Evolutionary conservation across 106 monocot genomes (phyloP).

Genomic region (Allium cepa): DNA sequence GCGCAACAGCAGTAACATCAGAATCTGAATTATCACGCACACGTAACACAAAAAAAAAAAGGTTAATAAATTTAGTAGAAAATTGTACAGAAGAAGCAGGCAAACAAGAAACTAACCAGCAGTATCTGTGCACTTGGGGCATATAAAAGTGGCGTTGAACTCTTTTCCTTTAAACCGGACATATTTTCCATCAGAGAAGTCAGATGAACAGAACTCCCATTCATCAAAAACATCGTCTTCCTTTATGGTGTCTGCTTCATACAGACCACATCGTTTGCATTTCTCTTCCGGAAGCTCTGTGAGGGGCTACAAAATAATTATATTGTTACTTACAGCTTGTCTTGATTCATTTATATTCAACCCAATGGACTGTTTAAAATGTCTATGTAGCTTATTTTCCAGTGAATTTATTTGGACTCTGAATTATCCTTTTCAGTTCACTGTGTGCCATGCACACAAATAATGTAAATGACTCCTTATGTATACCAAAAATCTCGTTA

Average conservation of each 20-base stretch:
- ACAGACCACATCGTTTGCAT: constrained; percentile 92
- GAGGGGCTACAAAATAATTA: constrained; percentile 51
- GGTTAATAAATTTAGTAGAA: too few species aligned
- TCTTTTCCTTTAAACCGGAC: constrained; percentile 52
- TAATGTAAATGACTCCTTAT: too few species aligned
- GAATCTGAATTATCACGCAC: not conserved
- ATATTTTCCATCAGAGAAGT: constrained; percentile 65
- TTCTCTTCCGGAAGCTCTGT: constrained; percentile 78
- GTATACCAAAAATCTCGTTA: too few species aligned
- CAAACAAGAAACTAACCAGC: constrained; percentile 28
- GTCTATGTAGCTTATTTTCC: too few species aligned
- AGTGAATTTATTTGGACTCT: too few species aligned
- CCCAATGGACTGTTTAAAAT: too few species aligned
- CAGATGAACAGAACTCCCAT: constrained; percentile 86
- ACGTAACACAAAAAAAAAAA: too few species aligned
- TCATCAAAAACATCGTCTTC: constrained; percentile 75
- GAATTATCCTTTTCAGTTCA: too few species aligned
- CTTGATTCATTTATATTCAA: not conserved
- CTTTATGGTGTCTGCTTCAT: constrained; percentile 47
- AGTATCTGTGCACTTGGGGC: constrained; percentile 33
- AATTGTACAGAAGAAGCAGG: too few species aligned
- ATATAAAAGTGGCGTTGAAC: constrained; percentile 91
- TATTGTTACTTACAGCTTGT: not conserved
- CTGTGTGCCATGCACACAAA: too few species aligned
- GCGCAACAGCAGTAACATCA: constrained; percentile 1